phyloP scores from a whole-genome alignment of 1,284 basidiomycete species.

The Ganoderma resinaceum region DNA sequence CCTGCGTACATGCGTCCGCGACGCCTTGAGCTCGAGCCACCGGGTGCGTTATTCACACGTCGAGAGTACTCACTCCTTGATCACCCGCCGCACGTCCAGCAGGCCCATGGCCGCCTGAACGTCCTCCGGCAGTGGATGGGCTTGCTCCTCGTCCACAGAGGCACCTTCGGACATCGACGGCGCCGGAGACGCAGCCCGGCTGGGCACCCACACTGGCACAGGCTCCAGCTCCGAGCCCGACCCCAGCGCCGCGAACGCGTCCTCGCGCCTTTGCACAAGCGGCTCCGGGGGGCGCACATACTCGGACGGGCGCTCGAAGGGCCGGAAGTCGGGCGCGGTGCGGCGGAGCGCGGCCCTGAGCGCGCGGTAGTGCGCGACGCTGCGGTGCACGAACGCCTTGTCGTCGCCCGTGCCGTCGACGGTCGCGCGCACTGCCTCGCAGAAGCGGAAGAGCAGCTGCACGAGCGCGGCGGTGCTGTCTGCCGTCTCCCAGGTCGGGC shows the following conservation, averaged over 20 bases:
- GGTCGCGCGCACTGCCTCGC: constrained; percentile 41
- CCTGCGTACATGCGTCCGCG: constrained; percentile 36
- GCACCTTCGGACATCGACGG: too few species aligned
- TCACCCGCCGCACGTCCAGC: constrained; percentile 29
- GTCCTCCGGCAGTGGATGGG: too few species aligned
- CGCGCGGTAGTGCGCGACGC: constrained; percentile 38
- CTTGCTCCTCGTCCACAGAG: constrained; percentile 9
- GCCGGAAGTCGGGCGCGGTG: constrained; percentile 50
- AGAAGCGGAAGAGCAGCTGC: constrained; percentile 51
- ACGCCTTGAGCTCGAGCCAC: not conserved
- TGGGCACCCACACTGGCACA: too few species aligned
- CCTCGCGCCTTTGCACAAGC: not conserved
- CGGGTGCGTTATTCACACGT: not conserved
- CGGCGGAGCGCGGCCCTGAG: constrained; percentile 44
- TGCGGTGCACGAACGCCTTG: constrained; percentile 46
- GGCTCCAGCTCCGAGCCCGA: too few species aligned
- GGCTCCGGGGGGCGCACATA: constrained; percentile 10
- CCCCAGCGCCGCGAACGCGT: constrained; percentile 31
- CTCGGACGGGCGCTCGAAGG: constrained; percentile 9
- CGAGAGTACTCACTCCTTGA: constrained; percentile 31
- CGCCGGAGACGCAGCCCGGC: too few species aligned
- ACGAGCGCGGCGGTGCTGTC: constrained; percentile 54
- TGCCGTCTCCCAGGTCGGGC: constrained; percentile 34
- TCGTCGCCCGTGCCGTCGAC: constrained; percentile 45
- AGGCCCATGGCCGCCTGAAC: constrained; percentile 20